Evolutionary conservation across 805 yeast genomes (phyloP), one percentile per base, ranked within the genome.

Genomic region (fission yeast (Schizosaccharomyces pombe)): DNA sequence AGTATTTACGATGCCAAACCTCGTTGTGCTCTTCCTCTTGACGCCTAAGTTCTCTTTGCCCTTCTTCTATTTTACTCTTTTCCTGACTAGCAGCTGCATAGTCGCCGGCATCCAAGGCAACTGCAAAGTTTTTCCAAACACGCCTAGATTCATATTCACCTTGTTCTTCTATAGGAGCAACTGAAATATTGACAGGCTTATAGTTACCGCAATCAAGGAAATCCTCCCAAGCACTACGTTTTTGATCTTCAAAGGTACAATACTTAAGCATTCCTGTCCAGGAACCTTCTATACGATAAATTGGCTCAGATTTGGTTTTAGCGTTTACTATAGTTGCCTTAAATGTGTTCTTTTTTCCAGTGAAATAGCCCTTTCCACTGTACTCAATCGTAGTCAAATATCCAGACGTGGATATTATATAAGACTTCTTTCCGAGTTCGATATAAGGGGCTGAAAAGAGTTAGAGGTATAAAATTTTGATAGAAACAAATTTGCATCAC

Each of bases 61-160:
- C 75, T 62, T 83, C 81, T 70, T 89, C 98, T 60, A 91, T 74
- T 63, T 71, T 68, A 14, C 85, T 71, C 71, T 89, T 89, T 62
- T 82, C 83, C 59, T 71, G 70, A 63, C 80, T 79, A 60, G 89
- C 86, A 58, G 74, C 67, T 60, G 82, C 84, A 68, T 75, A 85
- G 65, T 87, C 81, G 49, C 89, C 83, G 26, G 69, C 67, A 56
- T 73, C 76, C 62, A 86, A 82, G n/a, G 97, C 97, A 6, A 74
- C 84, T 0, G 96, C 94, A 30, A 91, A 97, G 59, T 79, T 76
- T 54, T 65, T 62, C 98, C 98, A 89, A 12, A 96, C 96, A 61
- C 72, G 77, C 69, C 95, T 80, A 56, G 85, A 74, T 69, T 89
- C 98, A 60, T 86, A 72, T 33, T 70, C 75, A 66, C 81, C 74